Percentiles rank a stretch among this genome's conserved stretches.
Conservation (phyloP, 192 early-diverging fungal species). For the Lobosporangium transversale region DNA sequence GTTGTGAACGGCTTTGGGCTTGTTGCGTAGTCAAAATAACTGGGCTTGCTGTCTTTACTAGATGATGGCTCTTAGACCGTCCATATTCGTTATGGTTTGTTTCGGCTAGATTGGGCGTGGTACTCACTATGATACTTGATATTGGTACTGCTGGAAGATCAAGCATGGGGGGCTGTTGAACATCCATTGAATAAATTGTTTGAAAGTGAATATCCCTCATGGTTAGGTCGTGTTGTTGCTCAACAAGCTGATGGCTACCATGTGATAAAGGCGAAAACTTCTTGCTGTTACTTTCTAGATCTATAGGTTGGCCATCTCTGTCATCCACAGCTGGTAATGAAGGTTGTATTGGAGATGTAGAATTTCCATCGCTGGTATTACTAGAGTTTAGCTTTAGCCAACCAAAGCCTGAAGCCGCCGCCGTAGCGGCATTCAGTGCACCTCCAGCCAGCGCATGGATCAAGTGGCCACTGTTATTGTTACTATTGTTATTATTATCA, state of each 20-base stretch:
- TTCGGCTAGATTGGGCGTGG: too few relatives aligned
- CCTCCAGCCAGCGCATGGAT: slow-evolving; percentile 31
- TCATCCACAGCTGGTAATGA: neutral
- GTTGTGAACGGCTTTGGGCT: slow-evolving; percentile 11
- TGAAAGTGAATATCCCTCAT: slow-evolving; percentile 53
- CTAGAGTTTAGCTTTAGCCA: slow-evolving; percentile 16
- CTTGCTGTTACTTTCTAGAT: too few relatives aligned
- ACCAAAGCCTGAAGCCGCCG: slow-evolving; percentile 26
- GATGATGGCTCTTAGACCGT: neutral
- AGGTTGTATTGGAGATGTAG: neutral
- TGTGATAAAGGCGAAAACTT: neutral
- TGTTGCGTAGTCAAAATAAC: neutral
- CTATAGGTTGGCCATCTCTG: neutral
- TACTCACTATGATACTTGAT: neutral
- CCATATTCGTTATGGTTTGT: neutral
- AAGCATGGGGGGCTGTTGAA: neutral
- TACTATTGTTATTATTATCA: neutral
- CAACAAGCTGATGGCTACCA: slow-evolving; percentile 4
- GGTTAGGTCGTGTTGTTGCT: slow-evolving; percentile 36
- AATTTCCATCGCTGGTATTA: neutral
- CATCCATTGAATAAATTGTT: slow-evolving; percentile 10
- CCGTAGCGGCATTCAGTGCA: slow-evolving; percentile 28
- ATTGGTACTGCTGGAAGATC: too few relatives aligned
- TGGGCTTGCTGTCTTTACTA: neutral
- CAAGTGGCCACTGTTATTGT: slow-evolving; percentile 28